Evolutionary conservation across 306 rosid species (phyloP), one percentile per base, ranked within the genome.

Genomic region (Castanopsis chinensis): DNA sequence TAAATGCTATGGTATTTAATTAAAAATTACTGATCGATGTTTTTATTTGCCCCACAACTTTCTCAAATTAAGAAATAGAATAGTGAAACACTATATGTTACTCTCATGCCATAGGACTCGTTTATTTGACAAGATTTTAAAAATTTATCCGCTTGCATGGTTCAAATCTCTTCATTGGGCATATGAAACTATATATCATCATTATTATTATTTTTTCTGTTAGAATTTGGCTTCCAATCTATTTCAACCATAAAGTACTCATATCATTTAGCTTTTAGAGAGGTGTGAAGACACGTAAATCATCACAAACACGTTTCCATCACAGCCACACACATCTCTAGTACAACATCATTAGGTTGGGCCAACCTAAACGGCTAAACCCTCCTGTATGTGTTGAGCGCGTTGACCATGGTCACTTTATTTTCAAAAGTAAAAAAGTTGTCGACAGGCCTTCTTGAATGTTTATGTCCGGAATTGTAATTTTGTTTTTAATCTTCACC

Each of bases 391-490:
- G 45, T 2, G 45, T 41, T 41, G 12, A 7, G 37, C 30, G 74
- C 73, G 78, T 83, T 83, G 83, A 83, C 86, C 30, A 5, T 13
- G 3, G 13, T 63, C 63, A 2, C 63, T 79, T 79, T 71, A 32
- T 17, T 12, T 71, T 58, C 7, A 33, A 59, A 27, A 37, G 2
- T 21, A 68, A 49, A 49, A 49, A 49, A 13, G n/a, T 9, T 45
- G 57, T 33, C 20, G 56, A 11, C 21, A 0, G 33, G 49, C 35
- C 45, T 69, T 37, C 33, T 1, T 74, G 56, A 80, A 67, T 18
- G 15, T 74, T 74, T 56, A 76, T 58, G 71, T 8, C 21, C n/a
- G 43, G 41, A 14, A 15, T 6, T 6, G 53, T 3, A 10, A 13
- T 49, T 13, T 49, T 49, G 0, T 10, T 49, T 49, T 49, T 12